Percentiles rank a stretch among this genome's conserved stretches.
These are phyloP conservation scores for Sugiyamaella grinbergsii DNA, from an alignment of 1,139 yeast species.

Conservation along the genomic window DNA sequence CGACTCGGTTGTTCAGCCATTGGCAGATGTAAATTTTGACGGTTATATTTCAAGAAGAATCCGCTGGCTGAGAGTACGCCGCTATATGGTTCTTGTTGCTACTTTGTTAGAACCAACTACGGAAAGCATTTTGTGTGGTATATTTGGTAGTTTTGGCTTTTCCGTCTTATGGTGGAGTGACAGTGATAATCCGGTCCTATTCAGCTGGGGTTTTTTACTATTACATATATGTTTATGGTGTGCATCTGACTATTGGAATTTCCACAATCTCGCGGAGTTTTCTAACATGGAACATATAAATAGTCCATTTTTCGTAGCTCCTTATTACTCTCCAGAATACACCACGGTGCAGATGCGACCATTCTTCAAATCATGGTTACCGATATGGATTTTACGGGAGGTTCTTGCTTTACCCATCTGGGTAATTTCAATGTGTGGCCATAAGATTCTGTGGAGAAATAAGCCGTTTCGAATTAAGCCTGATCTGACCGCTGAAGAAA, in stretches of 20 bases:
- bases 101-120: constrained; percentile 87
- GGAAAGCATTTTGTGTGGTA: constrained; percentile 69
- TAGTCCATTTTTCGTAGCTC: constrained; percentile 39
- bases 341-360: constrained; percentile 20
- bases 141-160: constrained; percentile 61
- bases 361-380: constrained; percentile 44
- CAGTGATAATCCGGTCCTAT: constrained; percentile 2
- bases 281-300: constrained; percentile 37
- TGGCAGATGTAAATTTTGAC: constrained; percentile 49
- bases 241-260: constrained; percentile 62
- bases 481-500: constrained; percentile 76
- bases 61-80: constrained; percentile 87
- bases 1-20: constrained; percentile 79
- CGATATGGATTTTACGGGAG: constrained; percentile 71
- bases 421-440: constrained; percentile 78
- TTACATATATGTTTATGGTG: constrained; percentile 69
- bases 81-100: constrained; percentile 84
- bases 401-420: constrained; percentile 79
- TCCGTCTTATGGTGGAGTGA: constrained; percentile 44
- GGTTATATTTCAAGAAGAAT: constrained; percentile 71
- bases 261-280: constrained; percentile 48
- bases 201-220: constrained; percentile 44
- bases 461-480: constrained; percentile 69
- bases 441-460: constrained; percentile 81
- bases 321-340: constrained; percentile 34